Percentiles rank a stretch among this genome's conserved stretches.
Evolutionary conservation across 495 filamentous ascomycete genomes (phyloP).

Genomic region (Aspergillus conjunctus): DNA sequence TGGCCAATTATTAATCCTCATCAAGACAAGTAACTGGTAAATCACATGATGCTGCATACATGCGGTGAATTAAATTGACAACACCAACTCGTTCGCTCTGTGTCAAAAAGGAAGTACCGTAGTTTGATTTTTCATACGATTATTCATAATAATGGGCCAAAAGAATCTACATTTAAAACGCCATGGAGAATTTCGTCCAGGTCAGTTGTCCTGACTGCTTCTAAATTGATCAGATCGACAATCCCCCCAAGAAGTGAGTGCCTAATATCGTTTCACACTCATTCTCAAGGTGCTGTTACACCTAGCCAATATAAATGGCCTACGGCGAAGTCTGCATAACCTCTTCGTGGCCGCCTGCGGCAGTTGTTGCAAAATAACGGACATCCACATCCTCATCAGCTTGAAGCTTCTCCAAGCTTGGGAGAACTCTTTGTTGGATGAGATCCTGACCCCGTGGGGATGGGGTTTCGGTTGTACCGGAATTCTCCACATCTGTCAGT

Average conservation of each 20-base stretch:
- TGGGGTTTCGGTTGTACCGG: slow-evolving; percentile 59
- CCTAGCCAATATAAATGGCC: slow-evolving; percentile 14
- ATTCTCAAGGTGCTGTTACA: slow-evolving; percentile 21
- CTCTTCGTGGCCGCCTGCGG: slow-evolving; percentile 53
- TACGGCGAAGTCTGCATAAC: slow-evolving; percentile 54
- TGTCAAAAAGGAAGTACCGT: slow-evolving; percentile 10
- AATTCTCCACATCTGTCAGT: slow-evolving; percentile 79
- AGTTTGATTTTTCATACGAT: slow-evolving; percentile 24
- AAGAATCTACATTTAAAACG: slow-evolving; percentile 49
- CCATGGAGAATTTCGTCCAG: slow-evolving; percentile 45
- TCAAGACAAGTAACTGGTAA: neutral
- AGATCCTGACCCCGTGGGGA: slow-evolving; percentile 77
- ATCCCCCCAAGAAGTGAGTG: slow-evolving; percentile 26
- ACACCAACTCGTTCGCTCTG: slow-evolving; percentile 1
- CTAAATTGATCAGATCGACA: slow-evolving; percentile 41
- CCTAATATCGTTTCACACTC: slow-evolving; percentile 25
- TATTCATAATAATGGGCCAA: slow-evolving; percentile 37
- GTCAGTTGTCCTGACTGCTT: slow-evolving; percentile 42
- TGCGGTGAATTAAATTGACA: neutral
- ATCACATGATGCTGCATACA: neutral
- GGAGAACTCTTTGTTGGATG: slow-evolving; percentile 83
- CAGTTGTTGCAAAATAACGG: slow-evolving; percentile 86
- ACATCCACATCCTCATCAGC: slow-evolving; percentile 98
- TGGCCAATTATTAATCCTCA: neutral
- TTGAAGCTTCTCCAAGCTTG: slow-evolving; percentile 90